Base-by-base conservation (phyloP, 345 rosid genomes). In the Clausena lansium region DNA sequence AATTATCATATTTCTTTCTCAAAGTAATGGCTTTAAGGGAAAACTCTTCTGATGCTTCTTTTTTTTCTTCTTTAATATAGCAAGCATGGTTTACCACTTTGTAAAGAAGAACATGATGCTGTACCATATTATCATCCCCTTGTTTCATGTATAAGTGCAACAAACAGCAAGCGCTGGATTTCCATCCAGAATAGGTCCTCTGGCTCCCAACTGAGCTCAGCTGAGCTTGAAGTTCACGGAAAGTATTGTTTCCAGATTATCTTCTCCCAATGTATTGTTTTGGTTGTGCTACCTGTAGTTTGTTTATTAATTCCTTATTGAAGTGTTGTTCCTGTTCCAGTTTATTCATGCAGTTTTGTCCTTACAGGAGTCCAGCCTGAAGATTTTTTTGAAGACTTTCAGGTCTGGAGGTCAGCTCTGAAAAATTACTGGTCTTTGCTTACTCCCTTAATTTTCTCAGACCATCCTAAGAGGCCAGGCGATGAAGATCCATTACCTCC, bases 401-500 rank as follows among this genome's bases (percentile, higher is more conserved):
- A 91, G 76, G 35, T 84, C 76, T 91, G 94, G 91, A 86, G 83
- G 85, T 89, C 89, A 72, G 88, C 99, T 71, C 84, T 94, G 58
- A 91, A 83, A 87, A 92, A 91, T 77, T 90, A 89, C 83, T 96
- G 99, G 98, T 96, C 99, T 55, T 88, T 94, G 84, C 93, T 96
- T 64, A 92, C 98, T 28, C 99, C 99, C 9, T 76, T 96, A 79
- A 96, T 96, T 70, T 96, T 96, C 86, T 96, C 99, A 32, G 99
- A 96, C 87, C 99, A 96, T 82, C 99, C 99, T 14, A 96, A 96
- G 85, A 92, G 99, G 84, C 99, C 98, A 0, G 99, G 98, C 4
- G 99, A 96, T 88, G 98, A 96, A 83, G 99, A 92, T 80, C 99
- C 98, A 30, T 85, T 90, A 73, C 98, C 98, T 22, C 99, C 99